These are phyloP conservation scores for Ormosia semicastrata DNA, from an alignment of 306 rosid genomes.

Conservation along the genomic window DNA sequence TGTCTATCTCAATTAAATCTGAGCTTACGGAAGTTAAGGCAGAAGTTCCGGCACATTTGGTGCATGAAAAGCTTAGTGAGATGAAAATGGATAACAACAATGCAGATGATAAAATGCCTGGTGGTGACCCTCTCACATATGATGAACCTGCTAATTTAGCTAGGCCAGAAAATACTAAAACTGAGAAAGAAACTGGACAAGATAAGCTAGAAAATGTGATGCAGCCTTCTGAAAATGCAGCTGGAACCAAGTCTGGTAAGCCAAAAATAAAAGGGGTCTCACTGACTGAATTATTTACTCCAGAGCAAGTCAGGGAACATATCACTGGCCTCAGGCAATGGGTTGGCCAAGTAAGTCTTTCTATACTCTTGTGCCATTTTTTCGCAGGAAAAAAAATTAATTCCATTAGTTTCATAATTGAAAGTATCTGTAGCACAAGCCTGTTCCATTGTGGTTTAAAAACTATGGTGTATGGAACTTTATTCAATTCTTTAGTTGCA, in stretches of 20 bases:
- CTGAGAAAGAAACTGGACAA: conserved; percentile 65
- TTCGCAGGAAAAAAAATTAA: neutral
- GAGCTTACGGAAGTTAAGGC: conserved; percentile 64
- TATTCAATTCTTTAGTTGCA: neutral
- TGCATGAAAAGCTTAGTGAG: conserved; percentile 46
- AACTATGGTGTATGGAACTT: neutral
- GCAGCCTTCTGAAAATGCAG: conserved; percentile 55
- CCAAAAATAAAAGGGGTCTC: conserved; percentile 97
- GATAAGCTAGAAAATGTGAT: conserved; percentile 56
- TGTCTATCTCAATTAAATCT: conserved; percentile 49
- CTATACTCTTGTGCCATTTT: neutral
- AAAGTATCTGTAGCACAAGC: neutral
- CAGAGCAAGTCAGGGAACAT: conserved; percentile 91
- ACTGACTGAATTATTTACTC: conserved; percentile 85
- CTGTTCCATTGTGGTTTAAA: conserved; percentile 5
- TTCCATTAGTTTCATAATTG: neutral
- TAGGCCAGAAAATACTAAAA: conserved; percentile 58
- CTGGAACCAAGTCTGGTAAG: conserved; percentile 92
- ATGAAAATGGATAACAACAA: conserved; percentile 48
- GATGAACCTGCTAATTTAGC: conserved; percentile 55
- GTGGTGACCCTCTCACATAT: conserved; percentile 39
- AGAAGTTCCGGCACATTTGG: conserved; percentile 48
- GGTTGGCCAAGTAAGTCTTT: conserved; percentile 91
- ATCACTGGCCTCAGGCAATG: conserved; percentile 88
- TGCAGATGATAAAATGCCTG: conserved; percentile 46